Evolutionary conservation across 2,329 filamentous ascomycete genomes (phyloP).

Genomic region (Claviceps spartinae): DNA sequence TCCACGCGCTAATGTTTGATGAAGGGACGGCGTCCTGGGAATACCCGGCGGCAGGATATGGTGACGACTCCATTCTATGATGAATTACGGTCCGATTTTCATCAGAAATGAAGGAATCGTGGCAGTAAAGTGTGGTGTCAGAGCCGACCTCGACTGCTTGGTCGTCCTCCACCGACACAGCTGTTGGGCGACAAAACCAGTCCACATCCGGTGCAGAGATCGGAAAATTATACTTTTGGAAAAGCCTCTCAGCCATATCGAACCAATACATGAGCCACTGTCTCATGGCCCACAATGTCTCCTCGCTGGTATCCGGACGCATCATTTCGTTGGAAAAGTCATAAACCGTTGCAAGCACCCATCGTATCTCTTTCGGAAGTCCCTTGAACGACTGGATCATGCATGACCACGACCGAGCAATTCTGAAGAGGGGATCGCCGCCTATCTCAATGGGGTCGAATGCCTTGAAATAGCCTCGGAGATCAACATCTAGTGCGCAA

Average conservation of each 20-base stretch:
- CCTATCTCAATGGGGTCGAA: conserved; percentile 11
- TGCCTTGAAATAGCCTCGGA: conserved; percentile 10
- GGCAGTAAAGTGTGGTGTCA: background rate
- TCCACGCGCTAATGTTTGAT: conserved; percentile 4
- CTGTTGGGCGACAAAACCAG: conserved; percentile 14
- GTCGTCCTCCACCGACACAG: background rate
- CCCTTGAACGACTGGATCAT: conserved; percentile 10
- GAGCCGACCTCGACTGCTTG: background rate
- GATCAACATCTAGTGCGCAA: conserved; percentile 13
- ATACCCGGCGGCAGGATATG: background rate
- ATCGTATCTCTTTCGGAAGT: conserved; percentile 18
- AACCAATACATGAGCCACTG: conserved; percentile 19
- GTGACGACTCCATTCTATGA: background rate
- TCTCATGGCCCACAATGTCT: conserved; percentile 12
- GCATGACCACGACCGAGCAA: conserved; percentile 20
- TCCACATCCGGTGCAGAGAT: conserved; percentile 11
- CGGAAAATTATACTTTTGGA: conserved; percentile 8
- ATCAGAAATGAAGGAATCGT: conserved; percentile 1
- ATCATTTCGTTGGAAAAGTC: conserved; percentile 19
- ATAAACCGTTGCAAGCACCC: conserved; percentile 18
- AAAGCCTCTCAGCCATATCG: conserved; percentile 13
- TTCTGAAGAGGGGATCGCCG: conserved; percentile 14
- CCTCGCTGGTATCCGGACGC: conserved; percentile 6
- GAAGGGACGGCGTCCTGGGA: background rate
- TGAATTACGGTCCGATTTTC: conserved; percentile 2